A percentile compares a stretch with the other conserved stretches of the same genome.
Evolutionary conservation across 805 yeast genomes (phyloP).

Genomic region (Lachancea lanzarotensis): DNA sequence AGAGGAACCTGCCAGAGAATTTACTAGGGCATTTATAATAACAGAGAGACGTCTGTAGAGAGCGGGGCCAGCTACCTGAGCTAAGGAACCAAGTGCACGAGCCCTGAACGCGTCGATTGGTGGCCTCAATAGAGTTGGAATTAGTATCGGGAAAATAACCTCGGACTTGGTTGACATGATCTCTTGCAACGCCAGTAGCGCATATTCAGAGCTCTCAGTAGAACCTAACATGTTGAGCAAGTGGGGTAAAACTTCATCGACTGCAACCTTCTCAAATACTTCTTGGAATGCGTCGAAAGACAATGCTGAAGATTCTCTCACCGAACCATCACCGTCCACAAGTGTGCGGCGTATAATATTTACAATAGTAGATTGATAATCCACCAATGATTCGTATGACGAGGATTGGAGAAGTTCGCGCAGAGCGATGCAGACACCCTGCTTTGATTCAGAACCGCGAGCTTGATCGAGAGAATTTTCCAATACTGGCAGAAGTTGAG

Average conservation of each 20-base stretch:
- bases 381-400: slow-evolving; percentile 48
- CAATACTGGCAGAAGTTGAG: slow-evolving; percentile 79
- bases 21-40: slow-evolving; percentile 69
- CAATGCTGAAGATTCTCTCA: slow-evolving; percentile 85
- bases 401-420: slow-evolving; percentile 79
- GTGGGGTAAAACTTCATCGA: slow-evolving; percentile 83
- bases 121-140: slow-evolving; percentile 74
- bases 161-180: slow-evolving; percentile 88
- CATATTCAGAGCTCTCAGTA: slow-evolving; percentile 56
- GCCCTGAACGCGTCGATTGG: slow-evolving; percentile 84
- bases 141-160: slow-evolving; percentile 85
- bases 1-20: slow-evolving; percentile 40
- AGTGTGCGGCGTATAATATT: slow-evolving; percentile 71
- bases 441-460: slow-evolving; percentile 75
- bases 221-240: slow-evolving; percentile 63
- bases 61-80: slow-evolving; percentile 84
- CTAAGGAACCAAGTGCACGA: slow-evolving; percentile 77
- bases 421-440: slow-evolving; percentile 94
- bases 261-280: slow-evolving; percentile 73
- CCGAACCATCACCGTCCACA: slow-evolving; percentile 63
- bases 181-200: slow-evolving; percentile 82
- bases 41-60: slow-evolving; percentile 63
- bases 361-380: slow-evolving; percentile 64
- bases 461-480: slow-evolving; percentile 54
- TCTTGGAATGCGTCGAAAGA: slow-evolving; percentile 87